These are phyloP conservation scores for Syncephalastrum monosporum DNA, from an alignment of 371 early-diverging fungal species.

Conservation along the genomic window DNA sequence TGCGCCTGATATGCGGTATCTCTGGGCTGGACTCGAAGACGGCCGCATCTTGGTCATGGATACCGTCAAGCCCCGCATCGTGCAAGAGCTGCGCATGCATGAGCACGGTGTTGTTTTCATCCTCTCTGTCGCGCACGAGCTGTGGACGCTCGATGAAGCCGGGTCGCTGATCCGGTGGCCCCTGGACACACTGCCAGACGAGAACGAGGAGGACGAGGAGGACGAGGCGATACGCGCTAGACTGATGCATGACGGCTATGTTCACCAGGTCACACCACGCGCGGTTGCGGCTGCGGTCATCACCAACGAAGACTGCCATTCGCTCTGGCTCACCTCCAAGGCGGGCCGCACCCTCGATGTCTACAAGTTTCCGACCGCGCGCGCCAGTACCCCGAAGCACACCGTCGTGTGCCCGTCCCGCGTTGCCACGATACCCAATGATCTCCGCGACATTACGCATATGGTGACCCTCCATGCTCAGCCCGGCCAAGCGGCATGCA, in stretches of 20 bases:
- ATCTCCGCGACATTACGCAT: conserved; percentile 60
- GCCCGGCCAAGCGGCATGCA: conserved; percentile 34
- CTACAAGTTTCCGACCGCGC: conserved; percentile 21
- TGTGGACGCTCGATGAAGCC: conserved; percentile 79
- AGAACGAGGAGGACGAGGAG: too few species aligned
- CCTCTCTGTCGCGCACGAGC: conserved; percentile 49
- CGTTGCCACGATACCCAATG: conserved; percentile 38
- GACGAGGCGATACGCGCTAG: neutral
- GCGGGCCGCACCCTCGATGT: conserved; percentile 18
- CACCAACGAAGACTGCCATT: conserved; percentile 2
- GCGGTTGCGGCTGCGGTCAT: conserved; percentile 9
- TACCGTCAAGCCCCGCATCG: conserved; percentile 50
- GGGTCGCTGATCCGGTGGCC: conserved; percentile 73
- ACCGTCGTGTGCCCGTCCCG: conserved; percentile 39
- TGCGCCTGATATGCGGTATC: conserved; percentile 48
- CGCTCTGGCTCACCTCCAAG: conserved; percentile 48
- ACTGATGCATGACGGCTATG: conserved; percentile 9
- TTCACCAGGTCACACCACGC: conserved; percentile 13
- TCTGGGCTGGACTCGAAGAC: conserved; percentile 67
- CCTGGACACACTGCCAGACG: neutral
- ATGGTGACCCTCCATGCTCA: conserved; percentile 41
- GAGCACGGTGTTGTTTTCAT: conserved; percentile 57
- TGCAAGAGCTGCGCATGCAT: conserved; percentile 1
- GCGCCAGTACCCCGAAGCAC: conserved; percentile 17
- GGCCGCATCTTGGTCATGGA: conserved; percentile 62